Evolutionary conservation across 805 yeast species (phyloP), one percentile per base, ranked within the genome.

Genomic region (Sugiyamaella boreocaroliniensis): DNA sequence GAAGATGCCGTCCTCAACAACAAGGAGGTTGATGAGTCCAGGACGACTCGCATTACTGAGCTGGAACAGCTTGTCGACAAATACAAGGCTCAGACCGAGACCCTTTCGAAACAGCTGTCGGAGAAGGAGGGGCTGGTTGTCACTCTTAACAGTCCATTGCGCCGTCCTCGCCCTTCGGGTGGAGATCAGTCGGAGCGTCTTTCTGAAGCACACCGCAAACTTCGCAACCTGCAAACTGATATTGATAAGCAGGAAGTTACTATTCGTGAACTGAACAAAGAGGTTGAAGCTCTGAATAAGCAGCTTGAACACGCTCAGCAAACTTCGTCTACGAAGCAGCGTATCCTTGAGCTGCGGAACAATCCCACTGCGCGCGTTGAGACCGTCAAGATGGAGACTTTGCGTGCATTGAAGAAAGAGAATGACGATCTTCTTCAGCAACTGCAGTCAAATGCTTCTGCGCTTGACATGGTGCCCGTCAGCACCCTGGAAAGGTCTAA

Each of bases 281-380:
- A 52, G 48, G 51, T 29, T 63, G 69, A 55, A 51, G 74, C 51
- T 9, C 16, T 46, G 14, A 41, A 49, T 10, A 48, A 49, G 45
- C 55, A 54, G 32, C 47, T 58, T 41, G 57, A 49, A n/a, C 53
- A 51, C 29, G 37, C 54, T 19, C 60, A 55, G 49, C 49, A 58
- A 16, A 41, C 55, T 40, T 43, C 49, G 29, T 45, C 41, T 26
- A 37, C 49, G 29, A 49, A 52, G 22, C 55, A 44, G 1, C 75
- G 82, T 49, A 74, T 87, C 1, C 65, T 88, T 12, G 85, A 85
- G 64, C 67, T 86, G 52, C 74, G 83, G 45, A 75, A 79, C 32
- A 86, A 84, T 63, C 95, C 95, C 1, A 75, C 82, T 12, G 51
- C 75, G 1, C 72, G 72, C 14, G 84, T 83, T 57, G 90, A 86